Percentiles rank a stretch among this genome's conserved stretches.
These are phyloP conservation scores for Salicornia ramosissima DNA, from an alignment of 148 eudicot species.

Conservation along the genomic window DNA sequence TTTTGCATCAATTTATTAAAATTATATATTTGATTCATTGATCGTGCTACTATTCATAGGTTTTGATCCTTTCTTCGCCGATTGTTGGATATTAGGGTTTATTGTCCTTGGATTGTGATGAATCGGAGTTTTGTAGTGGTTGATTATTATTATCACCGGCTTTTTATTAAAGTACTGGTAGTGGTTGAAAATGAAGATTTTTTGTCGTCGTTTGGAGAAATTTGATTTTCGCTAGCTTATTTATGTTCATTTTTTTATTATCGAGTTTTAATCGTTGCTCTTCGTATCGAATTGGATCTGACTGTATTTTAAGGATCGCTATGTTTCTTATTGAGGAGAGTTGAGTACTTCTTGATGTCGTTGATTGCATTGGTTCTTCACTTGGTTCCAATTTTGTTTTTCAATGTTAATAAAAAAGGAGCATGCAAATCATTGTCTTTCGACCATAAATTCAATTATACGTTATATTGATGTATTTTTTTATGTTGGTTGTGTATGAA, in stretches of 20 bases:
- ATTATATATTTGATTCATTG: not conserved
- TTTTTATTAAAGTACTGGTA: not conserved
- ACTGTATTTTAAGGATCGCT: not conserved
- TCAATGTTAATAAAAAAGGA: not conserved
- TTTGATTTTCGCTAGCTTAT: not conserved
- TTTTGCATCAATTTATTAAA: not conserved
- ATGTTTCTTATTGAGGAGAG: not conserved
- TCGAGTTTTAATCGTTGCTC: not conserved
- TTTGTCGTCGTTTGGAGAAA: not conserved
- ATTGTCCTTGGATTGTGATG: not conserved
- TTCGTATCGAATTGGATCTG: conserved; percentile 9
- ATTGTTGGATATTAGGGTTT: conserved; percentile 21
- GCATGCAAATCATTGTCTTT: no score
- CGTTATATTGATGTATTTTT: not conserved
- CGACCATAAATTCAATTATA: no score
- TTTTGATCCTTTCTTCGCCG: not conserved
- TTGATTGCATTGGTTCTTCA: not conserved
- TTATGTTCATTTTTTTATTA: not conserved
- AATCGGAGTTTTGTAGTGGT: conserved; percentile 3
- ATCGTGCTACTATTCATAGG: not conserved
- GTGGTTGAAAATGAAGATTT: not conserved
- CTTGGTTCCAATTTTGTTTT: not conserved
- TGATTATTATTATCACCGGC: not conserved
- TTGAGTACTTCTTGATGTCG: not conserved
- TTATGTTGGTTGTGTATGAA: conserved; percentile 4